Base-by-base conservation (phyloP, 805 yeast species). In the Myxozyma neglecta region DNA sequence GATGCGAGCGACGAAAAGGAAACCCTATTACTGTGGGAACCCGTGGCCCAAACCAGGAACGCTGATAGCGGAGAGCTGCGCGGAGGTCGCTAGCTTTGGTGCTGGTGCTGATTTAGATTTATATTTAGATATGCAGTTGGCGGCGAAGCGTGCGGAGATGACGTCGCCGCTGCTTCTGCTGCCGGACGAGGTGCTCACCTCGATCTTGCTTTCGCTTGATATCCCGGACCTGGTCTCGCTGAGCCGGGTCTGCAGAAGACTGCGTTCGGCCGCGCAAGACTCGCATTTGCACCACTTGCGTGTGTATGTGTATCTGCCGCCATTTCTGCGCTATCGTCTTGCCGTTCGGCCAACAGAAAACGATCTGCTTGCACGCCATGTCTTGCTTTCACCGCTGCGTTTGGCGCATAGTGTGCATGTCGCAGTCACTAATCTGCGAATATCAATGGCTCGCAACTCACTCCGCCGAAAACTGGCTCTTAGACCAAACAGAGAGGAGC, bases 171-270 rank as follows among this genome's bases (percentile, higher is more conserved):
- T 59, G 37, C 53, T 50, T 4, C 24, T 42, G 35, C 44, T 69
- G 10, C 74, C 74, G 24, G 64, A 64, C 50, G 73, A 70, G 61
- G 54, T 71, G 14, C 64, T 68, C 67, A 29, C 65, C 34, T 36
- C 53, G 32, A 59, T 71, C 11, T 54, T 71, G 39, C 58, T 59
- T 32, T 58, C 57, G 36, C 62, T 71, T 55, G 74, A 71, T 54
- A 59, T 71, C n/a, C 71, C 71, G 10, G 73, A 71, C 45, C 56
- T 71, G 32, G 42, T 61, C 34, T 57, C 60, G 13, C 59, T 71
- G 36, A 59, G 71, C 16, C 59, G 65, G 35, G 67, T 66, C 37
- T 45, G 59, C 57, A 65, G 56, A 16, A 50, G 47, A 45, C 64
- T 69, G 43, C 62, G 71, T 5, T 10, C 39, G 11, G 56, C 68